Evolutionary conservation across 225 moss, liverwort and hornwort species (phyloP).

Genomic region (Physcomitrium patens): DNA sequence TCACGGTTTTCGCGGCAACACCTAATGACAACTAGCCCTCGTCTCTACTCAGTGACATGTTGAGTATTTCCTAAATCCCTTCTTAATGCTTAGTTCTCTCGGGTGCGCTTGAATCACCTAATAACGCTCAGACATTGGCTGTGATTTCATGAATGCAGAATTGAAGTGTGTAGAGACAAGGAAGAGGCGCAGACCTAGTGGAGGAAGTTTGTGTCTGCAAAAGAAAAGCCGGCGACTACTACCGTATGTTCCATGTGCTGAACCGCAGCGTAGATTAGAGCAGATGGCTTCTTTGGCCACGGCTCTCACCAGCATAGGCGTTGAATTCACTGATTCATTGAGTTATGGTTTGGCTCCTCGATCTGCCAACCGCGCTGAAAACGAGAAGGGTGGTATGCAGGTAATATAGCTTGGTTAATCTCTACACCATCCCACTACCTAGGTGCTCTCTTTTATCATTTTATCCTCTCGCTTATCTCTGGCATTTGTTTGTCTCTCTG

Average conservation of each 20-base stretch:
- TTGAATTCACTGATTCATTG: constrained; percentile 84
- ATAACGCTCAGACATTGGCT: neutral
- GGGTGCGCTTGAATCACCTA: neutral
- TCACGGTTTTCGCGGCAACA: neutral
- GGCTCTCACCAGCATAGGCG: constrained; percentile 75
- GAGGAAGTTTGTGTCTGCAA: constrained; percentile 57
- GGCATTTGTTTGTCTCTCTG: neutral
- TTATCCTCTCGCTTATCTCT: neutral
- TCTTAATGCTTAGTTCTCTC: neutral
- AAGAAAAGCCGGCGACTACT: constrained; percentile 83
- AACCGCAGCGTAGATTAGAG: constrained; percentile 70
- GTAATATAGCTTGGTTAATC: constrained; percentile 27
- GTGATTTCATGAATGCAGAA: constrained; percentile 23
- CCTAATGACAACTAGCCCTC: neutral
- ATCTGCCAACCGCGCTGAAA: constrained; percentile 68
- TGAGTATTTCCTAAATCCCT: neutral
- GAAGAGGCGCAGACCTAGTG: constrained; percentile 71
- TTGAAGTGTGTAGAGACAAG: constrained; percentile 47
- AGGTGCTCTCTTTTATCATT: neutral
- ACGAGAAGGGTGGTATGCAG: constrained; percentile 96
- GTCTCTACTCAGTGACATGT: neutral
- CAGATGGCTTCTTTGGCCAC: constrained; percentile 97
- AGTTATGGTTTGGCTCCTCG: constrained; percentile 78
- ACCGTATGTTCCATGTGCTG: constrained; percentile 72
- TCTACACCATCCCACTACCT: neutral